Evolutionary conservation across 257 asterid species (phyloP), one percentile per base, ranked within the genome.

Genomic region (Gardenia jasminoides): DNA sequence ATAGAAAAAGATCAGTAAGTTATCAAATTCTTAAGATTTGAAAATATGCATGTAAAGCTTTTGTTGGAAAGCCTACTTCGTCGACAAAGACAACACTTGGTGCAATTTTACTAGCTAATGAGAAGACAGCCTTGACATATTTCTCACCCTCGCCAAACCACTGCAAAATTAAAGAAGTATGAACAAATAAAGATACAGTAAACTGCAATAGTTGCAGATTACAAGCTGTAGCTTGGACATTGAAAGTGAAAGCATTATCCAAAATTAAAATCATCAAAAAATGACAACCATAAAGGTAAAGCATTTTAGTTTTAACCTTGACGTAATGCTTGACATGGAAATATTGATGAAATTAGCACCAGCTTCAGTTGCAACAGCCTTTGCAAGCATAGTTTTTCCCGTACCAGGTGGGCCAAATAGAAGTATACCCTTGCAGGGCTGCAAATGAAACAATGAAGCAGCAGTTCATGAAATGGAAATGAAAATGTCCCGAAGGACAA

Each of bases 71-170:
- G 61, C 91, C 66, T 89, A 94, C 98, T 86, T 94, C 98, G 75
- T 94, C 98, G n/a, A 94, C 97, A 83, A 94, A 94, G 74, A 94
- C 86, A 68, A 94, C 97, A 67, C 97, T 91, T 24, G 98, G 98
- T 74, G 98, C 90, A 80, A 94, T 91, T 87, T 94, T 94, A 90
- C 97, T 92, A 68, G 98, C 98, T 81, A 94, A 85, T 1, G 96
- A 87, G 85, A 94, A 94, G 79, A 94, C 97, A 30, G 97, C 96
- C 84, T 94, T 92, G 72, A 92, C 97, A 80, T 91, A 94, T 84
- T 94, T 94, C 90, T 92, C 98, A 26, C 93, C 97, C 91, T 94
- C 98, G 16, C 98, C 98, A 77, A 94, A 91, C 97, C 94, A 88
- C 98, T 94, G 91, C 72, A 83, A 15, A 61, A 80, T 70, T 66